Evolutionary conservation across 495 filamentous ascomycete genomes (phyloP), one percentile per base, ranked within the genome.

Genomic region (Tuber brumale): DNA sequence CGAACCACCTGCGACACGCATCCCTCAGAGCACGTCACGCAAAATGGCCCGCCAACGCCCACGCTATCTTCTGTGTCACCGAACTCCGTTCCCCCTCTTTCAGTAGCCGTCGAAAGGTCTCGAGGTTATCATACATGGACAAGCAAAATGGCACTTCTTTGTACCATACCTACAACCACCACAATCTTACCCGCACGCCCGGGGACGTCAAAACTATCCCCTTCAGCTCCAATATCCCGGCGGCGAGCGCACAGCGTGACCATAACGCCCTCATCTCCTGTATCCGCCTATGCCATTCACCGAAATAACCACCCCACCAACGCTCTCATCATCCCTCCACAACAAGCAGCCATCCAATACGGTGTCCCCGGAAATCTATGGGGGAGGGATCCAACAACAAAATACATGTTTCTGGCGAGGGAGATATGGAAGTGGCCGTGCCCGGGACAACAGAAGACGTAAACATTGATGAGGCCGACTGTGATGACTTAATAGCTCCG

Each of bases 281-380:
- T 97, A 45, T 94, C 90, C 73, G 92, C 92, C 21, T 94, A 97
- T 83, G 92, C 93, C 5, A 0, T 99, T 99, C 85, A 97, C 94
- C 16, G 89, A 93, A 73, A 97, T 99, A 79, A 87, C 89, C 46
- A 87, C 97, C 1, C 93, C 94, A 0, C 84, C 86, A 12, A 74
- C 87, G 86, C 78, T 89, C 85, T 46, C 51, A 45, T 71, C 84
- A 83, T 39, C 87, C 85, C 41, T 85, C 84, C 23, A 57, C 23
- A 27, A 3, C 23, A 72, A 39, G 61, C 19, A 35, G n/a, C 73
- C 70, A 45, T 66, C n/a, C n/a, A n/a, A n/a, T n/a, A n/a, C n/a
- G n/a, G n/a, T n/a, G n/a, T n/a, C n/a, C n/a, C n/a, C n/a, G 3
- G 95, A 99, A 84, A 95, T 99, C 79, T 98, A 98, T 83, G 92